Evolutionary conservation across 257 asterid species (phyloP), one percentile per base, ranked within the genome.

Genomic region (Petrea volubilis): DNA sequence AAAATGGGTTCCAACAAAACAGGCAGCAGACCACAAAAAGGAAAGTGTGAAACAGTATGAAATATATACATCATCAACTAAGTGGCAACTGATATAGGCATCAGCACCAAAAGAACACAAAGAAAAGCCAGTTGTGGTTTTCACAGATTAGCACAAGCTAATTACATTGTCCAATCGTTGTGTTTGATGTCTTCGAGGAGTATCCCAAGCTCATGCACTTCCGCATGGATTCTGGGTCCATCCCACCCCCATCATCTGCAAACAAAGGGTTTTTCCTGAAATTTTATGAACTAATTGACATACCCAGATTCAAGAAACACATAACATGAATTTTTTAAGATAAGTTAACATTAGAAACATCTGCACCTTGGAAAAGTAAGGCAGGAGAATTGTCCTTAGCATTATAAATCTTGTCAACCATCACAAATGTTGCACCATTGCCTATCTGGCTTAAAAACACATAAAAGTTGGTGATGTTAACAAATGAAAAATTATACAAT

Each of bases 121-220:
- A 25, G 74, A 59, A 73, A 51, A 17, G 31, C 50, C 46, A 67
- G 74, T 49, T 40, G 73, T 17, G 43, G 56, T 31, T 43, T 66
- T 62, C 63, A 28, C 36, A 61, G 56, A 61, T 58, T 62, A 75
- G 81, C 50, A 44, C 36, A 73, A 74, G 73, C 68, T 50, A 74
- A 64, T 85, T 81, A 92, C 98, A 92, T 67, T 81, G 96, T 70
- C 98, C 98, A 75, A 92, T 92, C 10, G 98, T 88, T 55, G 79
- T 77, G 81, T 81, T 90, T 55, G 94, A 83, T 52, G 84, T 92
- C 83, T 92, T 92, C 57, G 96, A 82, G 70, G 96, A 92, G 83
- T 92, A 92, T 73, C 98, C 98, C 82, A 92, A 83, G 86, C 96
- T 90, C 98, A 92, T 92, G 84, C 96, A 92, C 78, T 90, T 88